Percentiles rank a stretch among this genome's conserved stretches.
Evolutionary conservation across 75 land plant species (phyloP).

Genomic region (Selaginella moellendorffii): DNA sequence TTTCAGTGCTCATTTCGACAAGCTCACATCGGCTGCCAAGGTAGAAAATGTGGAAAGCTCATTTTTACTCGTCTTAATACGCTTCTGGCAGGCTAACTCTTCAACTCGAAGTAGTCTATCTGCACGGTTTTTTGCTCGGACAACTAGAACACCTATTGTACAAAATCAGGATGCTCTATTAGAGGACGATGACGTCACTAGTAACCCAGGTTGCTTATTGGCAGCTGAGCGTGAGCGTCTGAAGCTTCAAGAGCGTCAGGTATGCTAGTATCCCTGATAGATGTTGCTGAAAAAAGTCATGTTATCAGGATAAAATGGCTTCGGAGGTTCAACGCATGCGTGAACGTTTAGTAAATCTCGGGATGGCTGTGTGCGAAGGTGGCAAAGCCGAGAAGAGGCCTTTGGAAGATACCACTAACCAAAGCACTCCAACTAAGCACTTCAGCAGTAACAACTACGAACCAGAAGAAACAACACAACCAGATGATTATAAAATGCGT

Average conservation of each 20-base stretch:
- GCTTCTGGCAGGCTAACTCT: not conserved
- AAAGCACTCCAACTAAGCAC: not conserved
- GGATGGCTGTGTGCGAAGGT: slow-evolving; percentile 18
- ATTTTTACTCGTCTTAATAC: no score
- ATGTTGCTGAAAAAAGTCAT: not conserved
- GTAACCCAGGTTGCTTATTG: slow-evolving; percentile 14
- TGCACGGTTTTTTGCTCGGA: slow-evolving; percentile 26
- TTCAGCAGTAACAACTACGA: not conserved
- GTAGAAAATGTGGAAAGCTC: slow-evolving; percentile 13
- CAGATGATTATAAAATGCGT: no score
- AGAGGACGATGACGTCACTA: slow-evolving; percentile 9
- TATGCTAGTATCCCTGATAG: no score
- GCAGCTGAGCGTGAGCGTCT: slow-evolving; percentile 20
- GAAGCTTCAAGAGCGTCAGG: slow-evolving; percentile 25
- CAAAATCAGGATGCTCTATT: slow-evolving; percentile 12
- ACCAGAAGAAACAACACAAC: not conserved
- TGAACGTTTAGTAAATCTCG: slow-evolving; percentile 23
- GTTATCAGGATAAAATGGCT: slow-evolving; percentile 25
- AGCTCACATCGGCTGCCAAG: slow-evolving; percentile 27
- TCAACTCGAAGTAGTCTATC: slow-evolving; percentile 40
- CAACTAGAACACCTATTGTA: slow-evolving; percentile 18
- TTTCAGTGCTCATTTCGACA: slow-evolving; percentile 37
- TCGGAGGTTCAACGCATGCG: slow-evolving; percentile 24
- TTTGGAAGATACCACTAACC: not conserved
- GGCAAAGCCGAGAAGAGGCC: slow-evolving; percentile 1